phyloP scores from a whole-genome alignment of 1,284 basidiomycete species.

The Entoloma clypeatum region DNA sequence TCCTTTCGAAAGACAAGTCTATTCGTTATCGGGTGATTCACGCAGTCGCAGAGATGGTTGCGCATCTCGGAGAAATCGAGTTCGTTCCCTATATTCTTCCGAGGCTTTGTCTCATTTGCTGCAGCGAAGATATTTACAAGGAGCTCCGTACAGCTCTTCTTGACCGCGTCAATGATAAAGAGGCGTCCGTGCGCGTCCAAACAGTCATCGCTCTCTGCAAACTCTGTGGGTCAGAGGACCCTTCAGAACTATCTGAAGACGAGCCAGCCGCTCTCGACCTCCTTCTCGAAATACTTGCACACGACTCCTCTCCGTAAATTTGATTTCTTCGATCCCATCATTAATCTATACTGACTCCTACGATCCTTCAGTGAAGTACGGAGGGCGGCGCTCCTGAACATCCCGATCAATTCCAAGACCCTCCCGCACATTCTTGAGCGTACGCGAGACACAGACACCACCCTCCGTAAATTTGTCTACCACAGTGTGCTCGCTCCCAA shows the following conservation, averaged over 20 bases:
- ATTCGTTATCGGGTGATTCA: constrained; percentile 82
- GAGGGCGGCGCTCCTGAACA: constrained; percentile 73
- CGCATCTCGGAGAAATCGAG: constrained; percentile 82
- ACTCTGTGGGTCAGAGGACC: constrained; percentile 70
- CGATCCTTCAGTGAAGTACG: constrained; percentile 73
- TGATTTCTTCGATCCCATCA: neutral
- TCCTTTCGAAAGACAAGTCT: constrained; percentile 86
- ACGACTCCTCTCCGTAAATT: constrained; percentile 75
- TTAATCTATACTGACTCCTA: constrained; percentile 5
- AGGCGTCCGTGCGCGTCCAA: constrained; percentile 75
- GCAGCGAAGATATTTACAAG: constrained; percentile 78
- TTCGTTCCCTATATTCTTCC: constrained; percentile 30
- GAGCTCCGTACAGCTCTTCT: constrained; percentile 65
- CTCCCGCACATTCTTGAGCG: constrained; percentile 73
- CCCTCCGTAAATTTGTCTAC: constrained; percentile 80
- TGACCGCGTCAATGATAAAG: constrained; percentile 83
- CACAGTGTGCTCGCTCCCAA: constrained; percentile 56
- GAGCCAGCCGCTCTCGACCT: constrained; percentile 57
- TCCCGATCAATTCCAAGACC: constrained; percentile 56
- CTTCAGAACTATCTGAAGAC: constrained; percentile 56
- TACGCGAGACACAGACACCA: constrained; percentile 81
- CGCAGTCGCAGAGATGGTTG: constrained; percentile 73
- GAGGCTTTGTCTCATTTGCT: constrained; percentile 9
- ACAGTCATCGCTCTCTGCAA: constrained; percentile 82
- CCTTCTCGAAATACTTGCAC: constrained; percentile 68